Percentiles rank a stretch among this genome's conserved stretches.
These are phyloP conservation scores for Cystoderma amianthinum DNA, from an alignment of 768 basidiomycete genomes.

Conservation along the genomic window DNA sequence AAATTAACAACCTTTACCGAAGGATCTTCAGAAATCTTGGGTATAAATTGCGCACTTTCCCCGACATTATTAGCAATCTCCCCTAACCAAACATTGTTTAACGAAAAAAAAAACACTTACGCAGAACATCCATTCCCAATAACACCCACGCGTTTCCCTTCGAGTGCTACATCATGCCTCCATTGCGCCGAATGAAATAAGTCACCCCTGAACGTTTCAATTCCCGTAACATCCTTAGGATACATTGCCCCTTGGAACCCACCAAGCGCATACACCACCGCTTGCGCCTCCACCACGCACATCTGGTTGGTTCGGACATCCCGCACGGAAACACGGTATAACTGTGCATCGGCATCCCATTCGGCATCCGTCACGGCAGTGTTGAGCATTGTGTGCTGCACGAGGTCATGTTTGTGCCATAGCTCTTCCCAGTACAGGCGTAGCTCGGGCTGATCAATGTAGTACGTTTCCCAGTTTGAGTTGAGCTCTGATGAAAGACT, in stretches of 20 bases:
- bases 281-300: slow-evolving; percentile 28
- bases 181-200: slow-evolving; percentile 51
- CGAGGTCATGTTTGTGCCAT: slow-evolving; percentile 36
- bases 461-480: slow-evolving; percentile 42
- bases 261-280: slow-evolving; percentile 44
- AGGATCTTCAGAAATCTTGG: slow-evolving; percentile 41
- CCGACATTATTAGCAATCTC: slow-evolving; percentile 5
- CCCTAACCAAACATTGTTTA: slow-evolving; percentile 3
- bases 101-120: slow-evolving; percentile 25
- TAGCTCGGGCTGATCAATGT: slow-evolving; percentile 41
- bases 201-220: slow-evolving; percentile 39
- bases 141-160: slow-evolving; percentile 48
- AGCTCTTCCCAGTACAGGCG: slow-evolving; percentile 42
- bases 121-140: slow-evolving; percentile 61
- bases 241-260: slow-evolving; percentile 40
- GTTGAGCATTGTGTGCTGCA: slow-evolving; percentile 31
- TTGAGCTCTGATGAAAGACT: slow-evolving; percentile 48
- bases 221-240: slow-evolving; percentile 34
- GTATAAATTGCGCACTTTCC: slow-evolving; percentile 57
- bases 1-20: slow-evolving; percentile 50
- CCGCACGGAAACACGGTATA: slow-evolving; percentile 34
- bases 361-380: slow-evolving; percentile 29
- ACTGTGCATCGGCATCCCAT: slow-evolving; percentile 37
- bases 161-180: slow-evolving; percentile 45
- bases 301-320: slow-evolving; percentile 27